A percentile compares a stretch with the other conserved stretches of the same genome.
These are phyloP conservation scores for Daedalea quercina DNA, from an alignment of 768 basidiomycete species.

Conservation along the genomic window DNA sequence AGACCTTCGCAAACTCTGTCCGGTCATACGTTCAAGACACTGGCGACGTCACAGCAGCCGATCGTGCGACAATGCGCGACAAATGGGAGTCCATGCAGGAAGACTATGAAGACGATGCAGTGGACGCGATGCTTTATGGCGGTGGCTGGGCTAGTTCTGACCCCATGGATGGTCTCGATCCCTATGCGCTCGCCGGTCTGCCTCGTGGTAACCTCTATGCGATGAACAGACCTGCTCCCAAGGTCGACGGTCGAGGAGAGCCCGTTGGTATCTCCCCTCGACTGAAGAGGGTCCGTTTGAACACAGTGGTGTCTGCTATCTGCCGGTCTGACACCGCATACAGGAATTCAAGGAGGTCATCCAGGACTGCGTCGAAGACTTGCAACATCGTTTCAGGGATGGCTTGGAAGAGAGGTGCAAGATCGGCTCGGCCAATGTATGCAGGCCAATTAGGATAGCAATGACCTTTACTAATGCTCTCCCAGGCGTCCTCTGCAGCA, in stretches of 20 bases:
- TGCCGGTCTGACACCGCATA: not conserved
- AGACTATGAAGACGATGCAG: slow-evolving; percentile 18
- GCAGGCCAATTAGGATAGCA: slow-evolving; percentile 11
- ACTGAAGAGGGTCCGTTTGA: slow-evolving; percentile 30
- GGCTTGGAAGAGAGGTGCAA: slow-evolving; percentile 55
- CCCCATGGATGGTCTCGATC: slow-evolving; percentile 26
- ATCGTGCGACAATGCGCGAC: slow-evolving; percentile 42
- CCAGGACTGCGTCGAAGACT: slow-evolving; percentile 36
- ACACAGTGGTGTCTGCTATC: not conserved
- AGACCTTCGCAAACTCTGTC: slow-evolving; percentile 41
- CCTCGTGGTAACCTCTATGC: slow-evolving; percentile 25
- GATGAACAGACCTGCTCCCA: slow-evolving; percentile 25
- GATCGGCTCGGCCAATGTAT: slow-evolving; percentile 42
- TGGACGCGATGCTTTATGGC: slow-evolving; percentile 11
- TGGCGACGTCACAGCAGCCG: slow-evolving; percentile 42
- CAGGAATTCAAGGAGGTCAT: slow-evolving; percentile 44
- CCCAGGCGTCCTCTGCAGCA: slow-evolving; percentile 35
- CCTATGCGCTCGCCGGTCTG: slow-evolving; percentile 11
- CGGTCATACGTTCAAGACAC: slow-evolving; percentile 43
- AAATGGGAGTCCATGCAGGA: slow-evolving; percentile 43
- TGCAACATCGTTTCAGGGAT: slow-evolving; percentile 44
- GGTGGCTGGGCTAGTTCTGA: slow-evolving; percentile 18
- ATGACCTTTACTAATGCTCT: slow-evolving; percentile 10
- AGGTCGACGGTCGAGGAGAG: slow-evolving; percentile 36
- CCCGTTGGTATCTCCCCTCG: slow-evolving; percentile 40